phyloP scores from a whole-genome alignment of 257 asterid species.

The Solanum pinnatisectum region DNA sequence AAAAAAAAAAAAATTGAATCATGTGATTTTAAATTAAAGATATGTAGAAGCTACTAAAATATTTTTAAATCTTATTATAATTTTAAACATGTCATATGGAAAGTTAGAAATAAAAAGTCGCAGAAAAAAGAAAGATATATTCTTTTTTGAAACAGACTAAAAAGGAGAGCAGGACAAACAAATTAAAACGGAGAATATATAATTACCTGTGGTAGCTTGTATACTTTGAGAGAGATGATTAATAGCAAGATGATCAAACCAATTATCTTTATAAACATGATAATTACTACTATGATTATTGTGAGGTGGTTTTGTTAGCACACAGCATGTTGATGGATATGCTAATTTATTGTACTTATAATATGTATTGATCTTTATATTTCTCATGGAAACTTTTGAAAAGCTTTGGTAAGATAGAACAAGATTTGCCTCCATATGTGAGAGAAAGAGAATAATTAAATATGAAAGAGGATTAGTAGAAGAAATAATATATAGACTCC shows the following conservation, averaged over 20 bases:
- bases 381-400: constrained; percentile 8
- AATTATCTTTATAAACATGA: constrained; percentile 47
- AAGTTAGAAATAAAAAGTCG: too few relatives aligned
- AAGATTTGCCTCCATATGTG: constrained; percentile 37
- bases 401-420: constrained; percentile 1
- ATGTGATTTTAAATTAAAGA: too few relatives aligned
- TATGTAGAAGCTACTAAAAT: too few relatives aligned
- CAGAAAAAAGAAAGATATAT: too few relatives aligned
- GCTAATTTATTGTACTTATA: constrained; percentile 14
- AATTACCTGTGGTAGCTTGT: constrained; percentile 50
- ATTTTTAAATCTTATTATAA: too few relatives aligned
- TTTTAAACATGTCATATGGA: too few relatives aligned
- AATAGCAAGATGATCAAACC: constrained; percentile 65
- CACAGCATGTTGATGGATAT: neutral
- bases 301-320: constrained; percentile 11
- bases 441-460: neutral
- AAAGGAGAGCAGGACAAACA: too few relatives aligned
- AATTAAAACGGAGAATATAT: too few relatives aligned
- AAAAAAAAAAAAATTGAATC: neutral
- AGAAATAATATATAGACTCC: neutral
- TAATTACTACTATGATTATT: neutral
- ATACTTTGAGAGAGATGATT: constrained; percentile 56
- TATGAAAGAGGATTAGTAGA: neutral
- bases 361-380: neutral
- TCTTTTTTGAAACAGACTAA: too few relatives aligned